Evolutionary conservation across 306 rosid genomes (phyloP), one percentile per base, ranked within the genome.

Genomic region (Cucurbita pepo): DNA sequence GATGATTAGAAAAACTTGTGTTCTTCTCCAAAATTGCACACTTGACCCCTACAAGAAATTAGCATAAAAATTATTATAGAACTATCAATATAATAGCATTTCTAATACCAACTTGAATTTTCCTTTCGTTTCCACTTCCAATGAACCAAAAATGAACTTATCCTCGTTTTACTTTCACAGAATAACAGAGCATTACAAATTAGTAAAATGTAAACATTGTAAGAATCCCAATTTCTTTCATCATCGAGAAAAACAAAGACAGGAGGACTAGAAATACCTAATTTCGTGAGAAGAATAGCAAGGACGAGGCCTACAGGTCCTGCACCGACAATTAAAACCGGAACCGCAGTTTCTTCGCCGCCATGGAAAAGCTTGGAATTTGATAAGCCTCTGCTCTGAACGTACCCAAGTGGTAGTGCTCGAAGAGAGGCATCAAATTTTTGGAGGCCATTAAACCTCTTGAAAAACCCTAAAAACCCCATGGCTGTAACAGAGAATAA

Each of bases 261-360:
- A 53, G 74, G 55, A 45, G 55, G 3, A 77, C 37, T 52, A 43
- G 18, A 45, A 19, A n/a, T 80, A 92, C 97, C 97, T 80, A 92
- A 81, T 81, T 85, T 92, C 13, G 89, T 86, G 67, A 89, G 85
- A 78, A 92, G 96, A 74, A 85, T 86, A 44, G 97, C 84, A 71
- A 89, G 95, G 75, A 86, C 89, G 58, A 92, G 96, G 79, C 97
- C 96, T 57, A 89, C 97, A 74, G 97, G 96, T 61, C 96, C 96
- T 37, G 97, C 95, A 22, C 96, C 97, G 45, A 89, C 81, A 15
- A 92, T 88, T 62, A 92, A 82, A 83, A 92, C 95, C 15, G 96
- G 97, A 83, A 86, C 85, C 80, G 82, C 80, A 12, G 77, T 54
- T 78, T 84, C 81, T 21, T 81, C 79, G 76, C 83, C 81, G 51